Conservation (phyloP, 768 basidiomycete species). For the Tricholoma terreum region DNA sequence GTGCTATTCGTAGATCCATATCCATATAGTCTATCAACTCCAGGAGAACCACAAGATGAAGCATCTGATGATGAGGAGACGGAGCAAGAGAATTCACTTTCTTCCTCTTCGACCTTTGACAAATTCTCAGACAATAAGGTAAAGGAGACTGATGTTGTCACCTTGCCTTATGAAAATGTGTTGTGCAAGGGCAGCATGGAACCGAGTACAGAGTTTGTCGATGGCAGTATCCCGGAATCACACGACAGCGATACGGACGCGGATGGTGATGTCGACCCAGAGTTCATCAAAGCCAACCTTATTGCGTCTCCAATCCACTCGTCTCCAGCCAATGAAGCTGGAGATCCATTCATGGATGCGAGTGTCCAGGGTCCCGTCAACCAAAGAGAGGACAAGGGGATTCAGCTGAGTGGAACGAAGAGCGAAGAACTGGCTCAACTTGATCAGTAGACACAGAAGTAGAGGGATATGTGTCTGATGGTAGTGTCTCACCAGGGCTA, state of each 20-base stretch:
- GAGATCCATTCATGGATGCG: background rate
- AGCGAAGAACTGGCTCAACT: background rate
- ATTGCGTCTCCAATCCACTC: background rate
- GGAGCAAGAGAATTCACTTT: constrained; percentile 26
- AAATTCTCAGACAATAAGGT: constrained; percentile 19
- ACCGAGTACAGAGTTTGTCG: background rate
- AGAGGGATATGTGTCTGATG: background rate
- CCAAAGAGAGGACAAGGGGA: background rate
- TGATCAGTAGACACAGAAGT: no score
- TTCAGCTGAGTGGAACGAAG: background rate
- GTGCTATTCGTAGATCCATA: constrained; percentile 41
- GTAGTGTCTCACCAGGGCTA: background rate
- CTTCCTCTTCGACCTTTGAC: constrained; percentile 27
- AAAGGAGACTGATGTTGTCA: background rate
- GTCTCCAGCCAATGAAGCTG: background rate
- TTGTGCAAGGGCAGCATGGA: background rate
- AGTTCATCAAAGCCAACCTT: constrained; percentile 19
- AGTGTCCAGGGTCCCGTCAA: background rate
- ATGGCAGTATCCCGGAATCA: background rate
- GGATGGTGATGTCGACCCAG: constrained; percentile 35
- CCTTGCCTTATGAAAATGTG: background rate
- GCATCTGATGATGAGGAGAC: constrained; percentile 23
- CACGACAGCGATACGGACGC: constrained; percentile 29
- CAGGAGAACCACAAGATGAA: constrained; percentile 14
- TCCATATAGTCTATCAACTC: constrained; percentile 48